Evolutionary conservation across 345 rosid species (phyloP).

Genomic region (Populus nigra): DNA sequence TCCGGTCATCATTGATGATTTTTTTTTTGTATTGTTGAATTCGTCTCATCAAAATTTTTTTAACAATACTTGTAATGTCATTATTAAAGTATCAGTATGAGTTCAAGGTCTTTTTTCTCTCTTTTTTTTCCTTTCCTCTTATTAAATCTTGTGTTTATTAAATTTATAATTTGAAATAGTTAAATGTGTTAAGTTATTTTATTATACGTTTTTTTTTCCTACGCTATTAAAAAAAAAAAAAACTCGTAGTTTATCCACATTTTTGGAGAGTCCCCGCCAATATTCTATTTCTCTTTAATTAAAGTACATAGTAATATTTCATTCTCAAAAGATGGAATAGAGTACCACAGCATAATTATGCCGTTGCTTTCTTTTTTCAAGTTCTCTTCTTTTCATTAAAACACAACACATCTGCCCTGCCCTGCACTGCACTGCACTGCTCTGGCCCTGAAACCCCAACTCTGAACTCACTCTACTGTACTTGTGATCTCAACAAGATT

Average conservation of each 20-base stretch:
- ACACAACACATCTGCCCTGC: not conserved
- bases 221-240: too few relatives aligned
- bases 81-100: fast-evolving
- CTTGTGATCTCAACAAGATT: not conserved
- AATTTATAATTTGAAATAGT: too few relatives aligned
- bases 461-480: not conserved
- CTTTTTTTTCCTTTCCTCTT: too few relatives aligned
- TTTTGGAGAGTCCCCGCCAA: not conserved
- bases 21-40: fast-evolving
- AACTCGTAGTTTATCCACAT: not conserved
- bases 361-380: not conserved
- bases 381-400: not conserved
- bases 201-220: too few relatives aligned
- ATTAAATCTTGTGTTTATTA: too few relatives aligned
- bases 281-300: not conserved
- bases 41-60: too few relatives aligned
- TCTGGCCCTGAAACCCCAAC: not conserved
- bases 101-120: fast-evolving
- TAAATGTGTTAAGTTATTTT: too few relatives aligned
- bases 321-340: not conserved
- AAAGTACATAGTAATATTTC: not conserved
- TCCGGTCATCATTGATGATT: too few relatives aligned
- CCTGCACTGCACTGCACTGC: not conserved
- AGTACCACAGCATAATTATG: not conserved
- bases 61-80: fast-evolving